Base-by-base conservation (phyloP, 2,329 filamentous ascomycete genomes). In the Colletotrichum musae region DNA sequence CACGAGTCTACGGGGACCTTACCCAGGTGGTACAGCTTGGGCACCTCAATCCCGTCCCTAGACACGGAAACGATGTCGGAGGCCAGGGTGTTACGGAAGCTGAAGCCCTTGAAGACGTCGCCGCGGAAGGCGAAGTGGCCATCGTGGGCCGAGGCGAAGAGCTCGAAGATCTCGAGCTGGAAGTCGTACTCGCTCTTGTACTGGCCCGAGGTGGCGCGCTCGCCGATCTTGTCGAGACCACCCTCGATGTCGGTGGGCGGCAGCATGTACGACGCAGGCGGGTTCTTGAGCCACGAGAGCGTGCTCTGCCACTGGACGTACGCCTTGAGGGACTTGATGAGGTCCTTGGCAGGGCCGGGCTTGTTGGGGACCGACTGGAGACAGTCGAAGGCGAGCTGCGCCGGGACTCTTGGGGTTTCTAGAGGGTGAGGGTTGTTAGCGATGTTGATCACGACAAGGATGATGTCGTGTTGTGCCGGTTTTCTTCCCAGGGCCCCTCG, bases 121-220 rank as follows among this genome's bases (percentile, higher is more conserved):
- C 87, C 86, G 15, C 84, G 78, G 74, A 85, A 89, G 2, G 82
- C 79, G 58, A 91, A 89, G 74, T 93, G 91, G 1, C 90, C 89
- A 74, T 93, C 91, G 72, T 92, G 89, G 4, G 88, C 86, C 1
- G 81, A 81, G 26, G 83, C 82, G 43, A 74, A 74, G 43, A 90
- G 81, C 7, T 88, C 77, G 43, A 82, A 77, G 2, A 93, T 80
- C 32, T 87, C 86, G 7, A 80, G 70, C 72, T 89, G 85, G 71
- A 89, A 88, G 7, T 86, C 83, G 74, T 86, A 88, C 73, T 90
- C 87, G 75, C 82, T 86, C 4, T 78, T 75, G 72, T 85, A 90
- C 3, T 77, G 76, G 18, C 82, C 80, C 3, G 74, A 76, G 24
- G 75, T 71, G 5, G 84, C 81, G 16, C 83, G 86, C 5, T 76